Evolutionary conservation across 768 basidiomycete species (phyloP).

Genomic region (Cantharellus anzutake): DNA sequence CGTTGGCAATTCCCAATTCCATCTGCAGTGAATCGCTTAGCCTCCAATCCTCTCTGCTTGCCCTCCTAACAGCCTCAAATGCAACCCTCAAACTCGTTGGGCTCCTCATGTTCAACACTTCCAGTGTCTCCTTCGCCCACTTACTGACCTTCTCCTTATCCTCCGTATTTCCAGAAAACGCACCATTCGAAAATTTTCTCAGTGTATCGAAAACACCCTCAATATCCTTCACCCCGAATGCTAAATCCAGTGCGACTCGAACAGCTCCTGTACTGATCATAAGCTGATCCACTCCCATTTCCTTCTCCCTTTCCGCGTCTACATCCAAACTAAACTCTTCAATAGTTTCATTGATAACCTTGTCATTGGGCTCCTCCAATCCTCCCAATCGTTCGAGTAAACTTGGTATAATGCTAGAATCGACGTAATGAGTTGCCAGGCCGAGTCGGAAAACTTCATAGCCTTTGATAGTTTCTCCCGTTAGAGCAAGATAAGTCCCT

Average conservation of each 20-base stretch:
- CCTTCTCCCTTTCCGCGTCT: constrained; percentile 10
- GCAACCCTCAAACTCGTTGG: constrained; percentile 88
- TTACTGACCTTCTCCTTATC: constrained; percentile 26
- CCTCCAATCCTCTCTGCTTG: constrained; percentile 34
- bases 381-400: constrained; percentile 48
- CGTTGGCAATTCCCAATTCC: constrained; percentile 77
- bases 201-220: constrained; percentile 50
- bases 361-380: constrained; percentile 20
- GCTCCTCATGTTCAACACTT: constrained; percentile 46
- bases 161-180: constrained; percentile 13
- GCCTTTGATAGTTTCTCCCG: constrained; percentile 50
- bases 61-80: constrained; percentile 49
- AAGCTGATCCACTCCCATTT: background rate
- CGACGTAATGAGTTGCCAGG: constrained; percentile 84
- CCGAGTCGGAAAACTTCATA: constrained; percentile 81
- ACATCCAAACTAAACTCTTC: constrained; percentile 40
- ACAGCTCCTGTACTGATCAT: constrained; percentile 28
- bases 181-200: background rate
- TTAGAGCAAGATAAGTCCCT: constrained; percentile 87
- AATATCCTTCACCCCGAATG: constrained; percentile 55
- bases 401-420: constrained; percentile 50
- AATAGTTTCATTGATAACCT: constrained; percentile 48
- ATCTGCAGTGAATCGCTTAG: constrained; percentile 54
- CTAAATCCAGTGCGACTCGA: constrained; percentile 61
- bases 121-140: constrained; percentile 63